These are phyloP conservation scores for Dendrobium officinale DNA, from an alignment of 106 monocot genomes.

Conservation along the genomic window DNA sequence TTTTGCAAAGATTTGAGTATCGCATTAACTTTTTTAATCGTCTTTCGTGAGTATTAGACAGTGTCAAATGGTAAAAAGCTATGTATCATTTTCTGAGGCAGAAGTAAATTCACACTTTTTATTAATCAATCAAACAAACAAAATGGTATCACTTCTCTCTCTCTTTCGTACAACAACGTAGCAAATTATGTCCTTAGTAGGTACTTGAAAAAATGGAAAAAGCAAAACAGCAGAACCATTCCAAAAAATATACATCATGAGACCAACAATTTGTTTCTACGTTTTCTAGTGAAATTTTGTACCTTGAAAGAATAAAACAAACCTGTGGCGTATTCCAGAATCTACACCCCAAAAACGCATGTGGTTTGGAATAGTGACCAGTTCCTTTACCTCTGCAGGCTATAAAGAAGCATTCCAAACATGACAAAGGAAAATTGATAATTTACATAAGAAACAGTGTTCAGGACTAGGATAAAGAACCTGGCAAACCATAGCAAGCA, in stretches of 20 bases:
- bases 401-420: conserved; percentile 15
- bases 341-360: conserved; percentile 91
- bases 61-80: too few species aligned
- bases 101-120: too few species aligned
- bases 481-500: conserved; percentile 96
- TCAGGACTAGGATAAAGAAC: conserved; percentile 20
- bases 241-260: background rate
- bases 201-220: background rate
- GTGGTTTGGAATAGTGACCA: conserved; percentile 70
- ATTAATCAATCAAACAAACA: too few species aligned
- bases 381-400: conserved; percentile 84
- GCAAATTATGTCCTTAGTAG: background rate
- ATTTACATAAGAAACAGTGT: background rate
- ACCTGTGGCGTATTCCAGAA: conserved; percentile 91
- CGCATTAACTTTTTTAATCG: too few species aligned
- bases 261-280: too few species aligned
- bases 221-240: background rate
- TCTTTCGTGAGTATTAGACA: too few species aligned
- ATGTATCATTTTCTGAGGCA: too few species aligned
- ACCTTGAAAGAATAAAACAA: background rate
- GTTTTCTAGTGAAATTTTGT: too few species aligned
- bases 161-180: too few species aligned
- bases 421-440: background rate
- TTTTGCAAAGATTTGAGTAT: too few species aligned
- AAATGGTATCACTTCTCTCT: too few species aligned